phyloP scores from a whole-genome alignment of 2,329 filamentous ascomycete species.

The Nemania sp. region DNA sequence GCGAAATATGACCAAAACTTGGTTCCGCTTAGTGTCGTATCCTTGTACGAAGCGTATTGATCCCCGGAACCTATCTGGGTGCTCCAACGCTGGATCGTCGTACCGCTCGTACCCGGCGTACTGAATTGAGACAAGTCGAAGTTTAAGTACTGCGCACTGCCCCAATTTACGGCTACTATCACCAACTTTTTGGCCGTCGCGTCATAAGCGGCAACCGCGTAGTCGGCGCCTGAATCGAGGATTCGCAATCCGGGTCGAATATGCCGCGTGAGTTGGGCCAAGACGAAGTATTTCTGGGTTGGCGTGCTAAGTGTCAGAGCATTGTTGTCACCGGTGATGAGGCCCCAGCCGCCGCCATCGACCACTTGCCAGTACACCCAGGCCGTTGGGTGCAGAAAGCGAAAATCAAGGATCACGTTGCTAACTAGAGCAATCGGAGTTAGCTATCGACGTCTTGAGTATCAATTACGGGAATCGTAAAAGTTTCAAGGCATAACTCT shows the following conservation, averaged over 20 bases:
- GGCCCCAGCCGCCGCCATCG: conserved; percentile 56
- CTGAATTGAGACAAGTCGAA: conserved; percentile 56
- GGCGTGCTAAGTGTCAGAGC: conserved; percentile 47
- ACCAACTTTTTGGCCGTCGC: conserved; percentile 50
- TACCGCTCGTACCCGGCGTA: conserved; percentile 48
- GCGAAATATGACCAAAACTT: conserved; percentile 55
- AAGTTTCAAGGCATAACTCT: no score
- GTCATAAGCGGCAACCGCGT: conserved; percentile 57
- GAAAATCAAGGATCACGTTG: conserved; percentile 57
- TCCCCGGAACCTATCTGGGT: conserved; percentile 55
- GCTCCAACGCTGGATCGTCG: conserved; percentile 53
- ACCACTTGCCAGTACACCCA: conserved; percentile 60
- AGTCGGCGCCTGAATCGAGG: conserved; percentile 52
- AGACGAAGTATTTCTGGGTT: conserved; percentile 56
- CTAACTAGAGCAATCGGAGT: no score
- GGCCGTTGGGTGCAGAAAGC: conserved; percentile 55
- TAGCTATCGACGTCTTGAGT: no score
- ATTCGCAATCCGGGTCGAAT: conserved; percentile 57
- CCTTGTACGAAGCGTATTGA: conserved; percentile 51
- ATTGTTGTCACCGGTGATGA: conserved; percentile 56
- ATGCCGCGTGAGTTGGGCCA: conserved; percentile 59
- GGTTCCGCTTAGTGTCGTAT: conserved; percentile 51
- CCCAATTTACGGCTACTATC: conserved; percentile 57
- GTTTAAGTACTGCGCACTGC: conserved; percentile 52
- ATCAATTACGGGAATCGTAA: no score